These are phyloP conservation scores for Ophiostoma ulmi DNA, from an alignment of 2,329 filamentous ascomycete genomes.

Conservation along the genomic window DNA sequence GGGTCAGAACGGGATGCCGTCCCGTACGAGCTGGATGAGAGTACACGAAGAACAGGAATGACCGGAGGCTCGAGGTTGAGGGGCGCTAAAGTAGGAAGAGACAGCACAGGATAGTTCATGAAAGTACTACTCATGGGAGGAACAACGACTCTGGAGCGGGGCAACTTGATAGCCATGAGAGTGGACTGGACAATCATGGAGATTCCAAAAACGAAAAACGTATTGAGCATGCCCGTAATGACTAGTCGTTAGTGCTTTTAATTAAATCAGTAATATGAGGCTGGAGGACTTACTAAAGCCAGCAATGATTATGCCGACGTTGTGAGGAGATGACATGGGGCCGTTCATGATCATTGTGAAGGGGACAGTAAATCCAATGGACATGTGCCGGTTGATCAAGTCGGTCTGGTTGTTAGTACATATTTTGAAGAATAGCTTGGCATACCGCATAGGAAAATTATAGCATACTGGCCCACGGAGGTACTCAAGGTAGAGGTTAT, in stretches of 20 bases:
- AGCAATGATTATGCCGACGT: conserved; percentile 41
- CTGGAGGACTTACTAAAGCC: conserved; percentile 40
- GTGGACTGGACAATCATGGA: conserved; percentile 31
- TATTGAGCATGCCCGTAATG: conserved; percentile 34
- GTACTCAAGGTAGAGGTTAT: conserved; percentile 30
- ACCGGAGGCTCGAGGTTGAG: not conserved
- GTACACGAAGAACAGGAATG: conserved; percentile 13
- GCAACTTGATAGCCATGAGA: conserved; percentile 18
- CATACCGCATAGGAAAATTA: not conserved
- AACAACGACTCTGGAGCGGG: not conserved
- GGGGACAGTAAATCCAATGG: conserved; percentile 47
- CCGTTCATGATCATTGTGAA: conserved; percentile 43
- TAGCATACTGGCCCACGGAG: conserved; percentile 26
- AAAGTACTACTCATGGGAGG: not conserved
- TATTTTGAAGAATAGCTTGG: not conserved
- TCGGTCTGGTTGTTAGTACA: conserved; percentile 38
- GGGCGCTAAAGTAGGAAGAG: not conserved
- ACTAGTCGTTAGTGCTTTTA: conserved; percentile 26
- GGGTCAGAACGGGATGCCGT: not conserved
- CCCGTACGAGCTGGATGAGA: not conserved
- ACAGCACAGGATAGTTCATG: conserved; percentile 2
- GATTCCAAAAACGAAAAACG: conserved; percentile 31
- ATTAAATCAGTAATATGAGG: not conserved
- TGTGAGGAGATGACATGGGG: conserved; percentile 33
- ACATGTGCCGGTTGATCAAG: conserved; percentile 48